These are phyloP conservation scores for Umbelopsis isabellina DNA, from an alignment of 192 early-diverging fungal genomes.

Conservation along the genomic window DNA sequence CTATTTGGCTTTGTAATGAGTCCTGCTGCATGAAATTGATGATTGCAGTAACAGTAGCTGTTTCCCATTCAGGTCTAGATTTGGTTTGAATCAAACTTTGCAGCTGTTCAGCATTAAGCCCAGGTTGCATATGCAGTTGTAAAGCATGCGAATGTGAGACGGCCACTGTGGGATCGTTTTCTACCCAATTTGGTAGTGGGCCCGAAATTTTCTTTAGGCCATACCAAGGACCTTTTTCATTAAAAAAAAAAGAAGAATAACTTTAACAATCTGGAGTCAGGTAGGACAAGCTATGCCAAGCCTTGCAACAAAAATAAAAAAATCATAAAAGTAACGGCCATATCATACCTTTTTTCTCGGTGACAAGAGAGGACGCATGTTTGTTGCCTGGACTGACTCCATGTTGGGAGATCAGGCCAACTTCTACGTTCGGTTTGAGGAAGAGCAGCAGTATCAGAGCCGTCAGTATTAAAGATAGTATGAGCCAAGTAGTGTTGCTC, in stretches of 20 bases:
- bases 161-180: background rate
- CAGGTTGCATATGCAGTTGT: background rate
- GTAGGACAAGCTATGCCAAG: background rate
- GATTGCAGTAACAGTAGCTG: slow-evolving; percentile 45
- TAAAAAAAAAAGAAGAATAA: background rate
- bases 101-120: background rate
- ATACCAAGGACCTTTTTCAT: background rate
- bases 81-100: background rate
- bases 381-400: background rate
- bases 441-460: background rate
- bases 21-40: slow-evolving; percentile 34
- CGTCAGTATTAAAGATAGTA: background rate
- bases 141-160: slow-evolving; percentile 2
- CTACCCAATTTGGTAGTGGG: slow-evolving; percentile 1
- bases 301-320: background rate
- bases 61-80: slow-evolving; percentile 5
- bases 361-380: background rate
- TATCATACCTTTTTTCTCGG: background rate
- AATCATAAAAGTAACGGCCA: background rate
- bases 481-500: background rate
- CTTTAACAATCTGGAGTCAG: background rate
- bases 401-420: background rate
- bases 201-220: background rate
- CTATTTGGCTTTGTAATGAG: slow-evolving; percentile 40
- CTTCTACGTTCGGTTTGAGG: slow-evolving; percentile 1